Base-by-base conservation (phyloP, 2,329 filamentous ascomycete genomes). In the Paraphaeosphaeria minitans region DNA sequence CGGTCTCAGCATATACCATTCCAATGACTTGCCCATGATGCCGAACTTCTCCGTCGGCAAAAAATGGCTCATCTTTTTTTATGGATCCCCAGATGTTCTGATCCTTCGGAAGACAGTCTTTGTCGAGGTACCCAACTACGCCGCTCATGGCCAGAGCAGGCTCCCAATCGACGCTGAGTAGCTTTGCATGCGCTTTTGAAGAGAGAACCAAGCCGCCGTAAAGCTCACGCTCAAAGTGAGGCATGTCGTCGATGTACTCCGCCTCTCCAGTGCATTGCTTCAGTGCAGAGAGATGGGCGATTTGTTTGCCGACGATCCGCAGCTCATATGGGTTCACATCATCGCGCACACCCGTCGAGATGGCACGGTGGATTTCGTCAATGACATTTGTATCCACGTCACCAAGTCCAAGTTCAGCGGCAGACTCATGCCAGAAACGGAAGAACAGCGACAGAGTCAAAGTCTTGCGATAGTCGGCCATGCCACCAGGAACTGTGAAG, bases 201-300 rank as follows among this genome's bases (percentile, higher is more conserved):
- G 93, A 97, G 43, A 98, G 81, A 0, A 98, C 91, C 57, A 97
- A 83, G 66, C 90, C 93, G 7, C 91, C 94, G 64, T 92, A 92
- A 0, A 98, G 82, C 75, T 97, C 93, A 59, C 95, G 95, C 74
- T 89, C 90, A 63, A 92, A 81, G 0, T 87, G 82, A 2, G 93
- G 93, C 27, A 97, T 95, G 66, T 98, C 94, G 68, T 98, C 94
- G 0, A 93, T 96, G 67, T 98, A 98, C 67, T 96, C 91, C 1
- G 94, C 94, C 77, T 96, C 92, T 54, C 94, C 94, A 0, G 92
- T 96, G 7, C 89, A 91, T 77, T 98, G 94, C 78, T 97, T 96
- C 70, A 98, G 75, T 0, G 94, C 93, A 0, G 94, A 92, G 14
- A 97, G 84, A 70, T 98, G 94, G 21, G 90, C 89, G 42, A 89